phyloP scores from a whole-genome alignment of 805 yeast genomes.

The Millerozyma acaciae region DNA sequence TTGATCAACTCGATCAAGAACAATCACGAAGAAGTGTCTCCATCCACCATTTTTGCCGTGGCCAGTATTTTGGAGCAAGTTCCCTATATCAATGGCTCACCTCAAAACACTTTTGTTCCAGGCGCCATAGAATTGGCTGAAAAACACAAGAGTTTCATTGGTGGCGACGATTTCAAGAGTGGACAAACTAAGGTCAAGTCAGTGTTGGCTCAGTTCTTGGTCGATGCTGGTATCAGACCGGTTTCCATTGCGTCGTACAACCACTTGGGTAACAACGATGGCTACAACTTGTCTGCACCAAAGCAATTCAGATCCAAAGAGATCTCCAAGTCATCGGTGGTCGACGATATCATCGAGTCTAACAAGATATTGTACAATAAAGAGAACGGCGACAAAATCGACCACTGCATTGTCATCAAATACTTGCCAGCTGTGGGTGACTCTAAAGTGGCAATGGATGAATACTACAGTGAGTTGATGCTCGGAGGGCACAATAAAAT shows the following conservation, averaged over 20 bases:
- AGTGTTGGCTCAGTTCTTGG: conserved; percentile 92
- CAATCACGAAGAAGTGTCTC: conserved; percentile 82
- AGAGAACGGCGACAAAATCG: conserved; percentile 71
- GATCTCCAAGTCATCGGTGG: conserved; percentile 87
- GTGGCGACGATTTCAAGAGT: conserved; percentile 96
- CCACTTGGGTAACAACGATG: conserved; percentile 96
- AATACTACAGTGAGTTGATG: conserved; percentile 94
- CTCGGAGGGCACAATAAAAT: conserved; percentile 96
- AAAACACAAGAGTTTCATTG: conserved; percentile 68
- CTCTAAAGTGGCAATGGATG: conserved; percentile 97
- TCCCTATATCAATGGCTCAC: conserved; percentile 94
- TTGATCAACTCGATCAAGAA: conserved; percentile 66
- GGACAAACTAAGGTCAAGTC: conserved; percentile 96
- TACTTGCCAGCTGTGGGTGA: conserved; percentile 94
- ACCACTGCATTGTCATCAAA: conserved; percentile 93
- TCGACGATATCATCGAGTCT: conserved; percentile 89
- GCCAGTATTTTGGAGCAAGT: conserved; percentile 85
- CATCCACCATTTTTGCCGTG: conserved; percentile 91
- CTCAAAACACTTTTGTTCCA: conserved; percentile 96
- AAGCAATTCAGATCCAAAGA: conserved; percentile 94
- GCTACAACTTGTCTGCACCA: conserved; percentile 86
- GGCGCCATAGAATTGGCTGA: conserved; percentile 92
- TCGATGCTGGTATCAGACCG: conserved; percentile 96
- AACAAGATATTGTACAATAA: conserved; percentile 81
- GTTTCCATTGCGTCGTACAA: conserved; percentile 92